phyloP scores from a whole-genome alignment of 192 early-diverging fungal genomes.

The Tieghemiomyces parasiticus region DNA sequence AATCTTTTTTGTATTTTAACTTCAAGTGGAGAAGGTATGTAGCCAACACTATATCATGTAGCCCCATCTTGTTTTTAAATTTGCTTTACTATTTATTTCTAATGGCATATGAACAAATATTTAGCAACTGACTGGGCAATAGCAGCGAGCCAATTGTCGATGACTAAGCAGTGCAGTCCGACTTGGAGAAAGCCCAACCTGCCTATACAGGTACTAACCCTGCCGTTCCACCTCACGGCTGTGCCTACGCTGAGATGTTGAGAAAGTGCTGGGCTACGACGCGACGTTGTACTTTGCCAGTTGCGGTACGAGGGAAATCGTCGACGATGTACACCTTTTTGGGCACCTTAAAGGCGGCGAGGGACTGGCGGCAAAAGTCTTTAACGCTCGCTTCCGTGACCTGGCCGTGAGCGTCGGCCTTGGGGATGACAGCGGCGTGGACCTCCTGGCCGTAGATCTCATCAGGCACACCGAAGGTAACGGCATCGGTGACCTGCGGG shows the following conservation, averaged over 20 bases:
- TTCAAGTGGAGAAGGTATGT: too few relatives aligned
- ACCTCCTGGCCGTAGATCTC: constrained; percentile 76
- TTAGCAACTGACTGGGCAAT: not conserved
- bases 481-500: constrained; percentile 53
- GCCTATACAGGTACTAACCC: not conserved
- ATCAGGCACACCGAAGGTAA: constrained; percentile 57
- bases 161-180: too few relatives aligned
- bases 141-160: too few relatives aligned
- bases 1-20: too few relatives aligned
- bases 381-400: constrained; percentile 37
- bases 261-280: constrained; percentile 42
- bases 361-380: constrained; percentile 28
- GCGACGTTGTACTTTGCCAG: constrained; percentile 55
- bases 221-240: not conserved
- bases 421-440: constrained; percentile 52
- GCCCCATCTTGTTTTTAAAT: too few relatives aligned
- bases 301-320: constrained; percentile 52
- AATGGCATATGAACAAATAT: not conserved
- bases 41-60: too few relatives aligned
- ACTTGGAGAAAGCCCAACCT: too few relatives aligned
- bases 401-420: constrained; percentile 19
- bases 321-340: constrained; percentile 50
- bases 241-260: not conserved
- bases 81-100: too few relatives aligned
- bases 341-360: constrained; percentile 58